Conservation (phyloP, 805 yeast genomes). For the Ogataea paraovalis region DNA sequence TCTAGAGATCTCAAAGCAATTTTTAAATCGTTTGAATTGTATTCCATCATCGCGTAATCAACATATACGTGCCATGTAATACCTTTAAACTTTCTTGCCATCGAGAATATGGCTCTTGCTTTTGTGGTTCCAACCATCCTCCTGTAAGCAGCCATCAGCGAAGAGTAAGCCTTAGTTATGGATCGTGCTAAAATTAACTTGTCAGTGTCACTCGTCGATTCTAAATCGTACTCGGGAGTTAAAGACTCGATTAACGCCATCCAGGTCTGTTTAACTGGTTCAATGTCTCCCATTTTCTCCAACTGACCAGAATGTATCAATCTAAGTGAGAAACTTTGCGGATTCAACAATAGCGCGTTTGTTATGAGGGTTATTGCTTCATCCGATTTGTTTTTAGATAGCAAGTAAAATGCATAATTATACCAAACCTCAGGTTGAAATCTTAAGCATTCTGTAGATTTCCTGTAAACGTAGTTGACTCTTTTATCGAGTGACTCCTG, state of each 20-base stretch:
- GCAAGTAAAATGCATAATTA: slow-evolving; percentile 38
- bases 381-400: slow-evolving; percentile 11
- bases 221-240: slow-evolving; percentile 33
- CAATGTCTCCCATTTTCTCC: slow-evolving; percentile 53
- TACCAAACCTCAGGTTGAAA: slow-evolving; percentile 79
- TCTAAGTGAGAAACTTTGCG: slow-evolving; percentile 62
- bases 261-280: slow-evolving; percentile 48
- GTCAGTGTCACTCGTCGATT: slow-evolving; percentile 10
- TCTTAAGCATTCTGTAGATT: slow-evolving; percentile 57
- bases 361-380: slow-evolving; percentile 41
- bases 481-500: slow-evolving; percentile 50
- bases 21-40: slow-evolving; percentile 57
- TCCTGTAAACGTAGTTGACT: slow-evolving; percentile 66
- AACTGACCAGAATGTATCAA: slow-evolving; percentile 65
- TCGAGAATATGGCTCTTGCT: slow-evolving; percentile 68
- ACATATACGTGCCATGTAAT: slow-evolving; percentile 74
- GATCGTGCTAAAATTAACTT: slow-evolving; percentile 24
- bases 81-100: slow-evolving; percentile 58
- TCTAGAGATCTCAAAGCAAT: slow-evolving; percentile 77
- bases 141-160: slow-evolving; percentile 67
- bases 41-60: slow-evolving; percentile 81
- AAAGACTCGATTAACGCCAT: slow-evolving; percentile 47
- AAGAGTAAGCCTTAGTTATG: slow-evolving; percentile 64
- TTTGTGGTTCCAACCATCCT: slow-evolving; percentile 45
- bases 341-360: slow-evolving; percentile 60